Conservation (phyloP, 78 protist species). For the Trichosphaerium sp. region DNA sequence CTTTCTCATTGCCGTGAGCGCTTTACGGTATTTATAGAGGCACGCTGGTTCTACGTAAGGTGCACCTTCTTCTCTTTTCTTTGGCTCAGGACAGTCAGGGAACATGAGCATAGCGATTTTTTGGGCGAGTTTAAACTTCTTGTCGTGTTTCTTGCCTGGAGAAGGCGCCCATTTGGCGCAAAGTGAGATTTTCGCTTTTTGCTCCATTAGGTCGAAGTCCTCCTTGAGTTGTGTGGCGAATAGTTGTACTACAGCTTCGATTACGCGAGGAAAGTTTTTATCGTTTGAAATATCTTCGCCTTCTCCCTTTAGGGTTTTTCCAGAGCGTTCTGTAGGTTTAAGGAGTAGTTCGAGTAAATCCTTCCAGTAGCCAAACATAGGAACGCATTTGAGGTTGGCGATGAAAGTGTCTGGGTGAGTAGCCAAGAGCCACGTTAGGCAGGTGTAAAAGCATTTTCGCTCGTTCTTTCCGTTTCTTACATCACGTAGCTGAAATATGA, state of each 20-base stretch:
- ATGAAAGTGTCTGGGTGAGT: slow-evolving; percentile 1
- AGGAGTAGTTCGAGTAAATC: slow-evolving; percentile 18
- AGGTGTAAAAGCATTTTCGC: slow-evolving; percentile 4
- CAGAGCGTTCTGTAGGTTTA: slow-evolving; percentile 8
- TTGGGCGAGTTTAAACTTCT: not conserved
- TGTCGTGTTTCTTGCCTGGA: not conserved
- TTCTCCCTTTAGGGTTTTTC: too few species aligned
- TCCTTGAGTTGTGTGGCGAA: slow-evolving; percentile 3
- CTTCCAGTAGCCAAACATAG: slow-evolving; percentile 44
- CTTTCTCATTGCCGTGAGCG: slow-evolving; percentile 19
- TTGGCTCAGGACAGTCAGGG: slow-evolving; percentile 1
- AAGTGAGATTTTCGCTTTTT: slow-evolving; percentile 14
- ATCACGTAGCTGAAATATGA: slow-evolving; percentile 27
- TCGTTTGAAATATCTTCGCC: too few species aligned
- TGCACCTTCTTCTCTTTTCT: too few species aligned
- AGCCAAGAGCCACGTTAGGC: slow-evolving; percentile 7
- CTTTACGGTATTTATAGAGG: slow-evolving; percentile 38
- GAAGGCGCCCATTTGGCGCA: slow-evolving; percentile 47
- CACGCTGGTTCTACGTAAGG: too few species aligned
- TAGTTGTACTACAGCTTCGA: too few species aligned
- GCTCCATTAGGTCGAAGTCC: not conserved
- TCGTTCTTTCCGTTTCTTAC: slow-evolving; percentile 48
- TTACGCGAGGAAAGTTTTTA: slow-evolving; percentile 2
- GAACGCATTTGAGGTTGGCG: slow-evolving; percentile 12
- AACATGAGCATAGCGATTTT: slow-evolving; percentile 11